phyloP scores from a whole-genome alignment of 129 eudicot species.

The Flaveria sonorensis region DNA sequence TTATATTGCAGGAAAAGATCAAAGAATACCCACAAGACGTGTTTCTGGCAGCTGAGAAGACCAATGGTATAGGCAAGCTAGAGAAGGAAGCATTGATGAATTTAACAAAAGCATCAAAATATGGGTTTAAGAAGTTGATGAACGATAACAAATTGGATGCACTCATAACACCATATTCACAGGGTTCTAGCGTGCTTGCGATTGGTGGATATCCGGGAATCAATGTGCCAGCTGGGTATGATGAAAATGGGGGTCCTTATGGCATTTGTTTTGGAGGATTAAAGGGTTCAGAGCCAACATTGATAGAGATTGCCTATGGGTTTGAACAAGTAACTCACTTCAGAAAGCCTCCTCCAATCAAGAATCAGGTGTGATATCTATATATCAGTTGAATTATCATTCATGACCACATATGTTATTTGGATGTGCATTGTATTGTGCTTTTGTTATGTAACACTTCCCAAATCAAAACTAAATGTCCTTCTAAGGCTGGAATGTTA shows the following conservation, averaged over 20 bases:
- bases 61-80: conserved; percentile 52
- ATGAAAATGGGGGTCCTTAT: conserved; percentile 50
- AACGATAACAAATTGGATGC: conserved; percentile 60
- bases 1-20: conserved; percentile 51
- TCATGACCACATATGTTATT: not conserved
- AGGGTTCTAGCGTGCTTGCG: conserved; percentile 43
- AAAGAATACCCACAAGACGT: conserved; percentile 53
- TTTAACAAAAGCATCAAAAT: conserved; percentile 35
- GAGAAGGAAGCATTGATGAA: conserved; percentile 43
- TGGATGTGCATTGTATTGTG: not conserved
- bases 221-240: conserved; percentile 71
- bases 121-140: conserved; percentile 76
- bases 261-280: conserved; percentile 77
- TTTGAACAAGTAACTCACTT: conserved; percentile 66
- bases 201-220: conserved; percentile 83
- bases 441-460: no score
- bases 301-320: conserved; percentile 75
- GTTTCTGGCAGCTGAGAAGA: conserved; percentile 55
- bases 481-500: no score
- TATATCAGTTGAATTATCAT: not conserved
- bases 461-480: no score
- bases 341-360: conserved; percentile 54
- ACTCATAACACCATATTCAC: conserved; percentile 46
- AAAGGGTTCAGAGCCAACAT: conserved; percentile 59
- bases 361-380: conserved; percentile 5